A percentile compares a stretch with the other conserved stretches of the same genome.
These are phyloP conservation scores for Heritiera littoralis DNA, from an alignment of 345 rosid species.

Conservation along the genomic window DNA sequence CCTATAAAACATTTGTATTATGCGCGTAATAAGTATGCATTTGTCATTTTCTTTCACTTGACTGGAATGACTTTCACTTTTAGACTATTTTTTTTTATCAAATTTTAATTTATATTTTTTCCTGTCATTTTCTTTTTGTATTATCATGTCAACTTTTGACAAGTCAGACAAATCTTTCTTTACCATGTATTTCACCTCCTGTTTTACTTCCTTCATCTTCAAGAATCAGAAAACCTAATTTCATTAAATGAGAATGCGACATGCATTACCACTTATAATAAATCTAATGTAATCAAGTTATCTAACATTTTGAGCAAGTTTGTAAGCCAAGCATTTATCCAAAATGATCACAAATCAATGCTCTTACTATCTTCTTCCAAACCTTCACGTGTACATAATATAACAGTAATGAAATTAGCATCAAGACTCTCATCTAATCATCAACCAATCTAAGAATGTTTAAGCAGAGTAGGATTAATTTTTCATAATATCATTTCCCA, in stretches of 20 bases:
- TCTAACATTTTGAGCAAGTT: background rate
- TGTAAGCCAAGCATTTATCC: background rate
- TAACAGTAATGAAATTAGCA: background rate
- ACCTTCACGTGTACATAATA: background rate
- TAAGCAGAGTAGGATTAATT: background rate
- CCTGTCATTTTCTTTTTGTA: too few relatives aligned
- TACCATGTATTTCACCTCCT: background rate
- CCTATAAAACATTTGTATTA: too few relatives aligned
- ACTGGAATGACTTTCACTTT: too few relatives aligned
- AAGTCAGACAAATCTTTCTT: background rate
- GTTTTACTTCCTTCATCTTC: background rate
- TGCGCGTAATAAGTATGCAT: background rate
- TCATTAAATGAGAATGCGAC: background rate
- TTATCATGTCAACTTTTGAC: too few relatives aligned
- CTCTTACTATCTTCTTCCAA: background rate
- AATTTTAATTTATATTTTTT: too few relatives aligned
- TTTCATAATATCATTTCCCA: background rate
- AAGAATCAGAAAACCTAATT: background rate
- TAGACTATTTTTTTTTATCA: too few relatives aligned
- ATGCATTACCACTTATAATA: background rate
- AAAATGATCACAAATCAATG: background rate
- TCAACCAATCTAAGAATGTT: background rate
- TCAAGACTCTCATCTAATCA: background rate
- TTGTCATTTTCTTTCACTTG: background rate
- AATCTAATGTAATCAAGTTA: background rate